Base-by-base conservation (phyloP, 805 yeast species). In the Priceomyces fermenticarens region DNA sequence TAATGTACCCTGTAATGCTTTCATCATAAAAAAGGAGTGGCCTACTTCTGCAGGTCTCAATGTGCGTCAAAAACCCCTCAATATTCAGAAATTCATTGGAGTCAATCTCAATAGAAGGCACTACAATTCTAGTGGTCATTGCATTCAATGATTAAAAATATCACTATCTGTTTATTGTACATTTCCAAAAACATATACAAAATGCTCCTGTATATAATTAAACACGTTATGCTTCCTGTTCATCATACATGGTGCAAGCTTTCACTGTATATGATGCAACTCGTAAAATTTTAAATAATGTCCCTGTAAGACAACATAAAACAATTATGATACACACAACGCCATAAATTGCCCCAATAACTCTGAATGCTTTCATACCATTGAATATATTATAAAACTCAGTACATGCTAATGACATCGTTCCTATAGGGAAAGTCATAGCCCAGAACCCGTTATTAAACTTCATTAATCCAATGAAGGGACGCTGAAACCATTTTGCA, bases 341-440 rank as follows among this genome's bases (percentile, higher is more conserved):
- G 0, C 81, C 81, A 53, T 84, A 85, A 3, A 86, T 73, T 4
- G 81, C 70, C 10, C 83, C 77, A 17, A 86, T 47, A 8, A 83
- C 81, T 47, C 77, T 71, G 60, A 87, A 85, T 0, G 85, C 78
- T 9, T 59, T 53, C 48, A 84, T 55, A 2, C 74, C 74, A 14
- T 52, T 41, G 36, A 75, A 77, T 2, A 73, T 55, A 3, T 45
- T 51, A 32, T 69, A 81, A 13, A 88, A 54, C 49, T 78, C 75
- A 8, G 68, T 59, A 43, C 78, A 73, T 2, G 88, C 78, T 10
- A 84, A 57, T 0, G 83, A 70, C 83, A 86, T 80, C 0, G 95
- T 87, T 2, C 96, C 97, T 51, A 88, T 53, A 3, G 96, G 97
- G 81, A 89, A 89, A 47, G 96, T 85, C 70, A 85, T 77, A 12